Conservation (phyloP, 208 protist species). For the Giardia muris region DNA sequence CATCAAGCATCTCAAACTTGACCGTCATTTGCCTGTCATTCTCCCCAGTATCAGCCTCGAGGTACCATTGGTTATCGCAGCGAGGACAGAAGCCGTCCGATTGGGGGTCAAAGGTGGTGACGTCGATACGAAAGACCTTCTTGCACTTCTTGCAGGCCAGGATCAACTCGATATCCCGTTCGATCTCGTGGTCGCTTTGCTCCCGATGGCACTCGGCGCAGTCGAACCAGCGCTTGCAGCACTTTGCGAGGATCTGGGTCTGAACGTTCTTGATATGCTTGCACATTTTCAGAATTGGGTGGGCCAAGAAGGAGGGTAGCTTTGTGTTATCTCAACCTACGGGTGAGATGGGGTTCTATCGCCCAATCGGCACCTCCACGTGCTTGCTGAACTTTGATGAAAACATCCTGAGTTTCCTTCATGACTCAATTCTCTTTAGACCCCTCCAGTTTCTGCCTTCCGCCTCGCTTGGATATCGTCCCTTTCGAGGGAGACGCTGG, state of each 20-base stretch:
- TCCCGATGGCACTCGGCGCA: constrained; percentile 54
- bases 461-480: no score
- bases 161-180: constrained; percentile 45
- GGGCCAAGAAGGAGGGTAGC: not conserved
- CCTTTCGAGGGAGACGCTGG: no score
- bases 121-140: constrained; percentile 53
- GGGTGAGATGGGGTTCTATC: no score
- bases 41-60: constrained; percentile 40
- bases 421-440: no score
- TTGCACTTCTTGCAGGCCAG: constrained; percentile 57
- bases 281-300: not conserved
- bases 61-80: constrained; percentile 50
- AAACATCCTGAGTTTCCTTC: no score
- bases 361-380: no score
- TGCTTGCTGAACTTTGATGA: no score
- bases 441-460: no score
- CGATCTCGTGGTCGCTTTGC: constrained; percentile 43
- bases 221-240: constrained; percentile 57
- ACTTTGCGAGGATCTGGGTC: constrained; percentile 48
- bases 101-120: constrained; percentile 45
- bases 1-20: not conserved
- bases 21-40: constrained; percentile 30
- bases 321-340: no score
- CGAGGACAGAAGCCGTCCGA: constrained; percentile 53
- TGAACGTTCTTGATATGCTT: constrained; percentile 49